Evolutionary conservation across 176 grass and related monocot genomes (phyloP).

Genomic region (Oryza glaberrima): DNA sequence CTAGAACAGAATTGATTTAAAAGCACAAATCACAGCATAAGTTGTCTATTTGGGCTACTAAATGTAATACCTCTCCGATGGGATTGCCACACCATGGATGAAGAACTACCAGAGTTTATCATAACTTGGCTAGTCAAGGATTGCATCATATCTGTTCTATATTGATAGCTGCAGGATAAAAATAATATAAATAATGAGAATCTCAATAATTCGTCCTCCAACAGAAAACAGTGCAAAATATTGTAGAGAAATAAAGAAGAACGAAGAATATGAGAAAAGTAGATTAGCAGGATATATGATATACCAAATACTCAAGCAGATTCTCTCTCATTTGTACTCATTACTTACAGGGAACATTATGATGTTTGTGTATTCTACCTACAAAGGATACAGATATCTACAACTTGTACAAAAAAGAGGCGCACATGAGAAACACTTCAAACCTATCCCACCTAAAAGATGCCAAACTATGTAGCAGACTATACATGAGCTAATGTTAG

Average conservation of each 20-base stretch:
- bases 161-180: constrained; percentile 16
- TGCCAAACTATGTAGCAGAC: background rate
- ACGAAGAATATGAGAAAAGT: background rate
- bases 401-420: constrained; percentile 13
- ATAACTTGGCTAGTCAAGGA: background rate
- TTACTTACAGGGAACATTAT: constrained; percentile 16
- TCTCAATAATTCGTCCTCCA: background rate
- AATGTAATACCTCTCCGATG: background rate
- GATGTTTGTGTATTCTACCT: background rate
- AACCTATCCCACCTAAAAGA: constrained; percentile 16
- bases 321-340: constrained; percentile 24
- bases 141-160: background rate
- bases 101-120: background rate
- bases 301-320: background rate
- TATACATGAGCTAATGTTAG: constrained; percentile 7
- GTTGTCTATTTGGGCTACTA: background rate
- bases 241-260: constrained; percentile 2
- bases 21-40: background rate
- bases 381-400: background rate
- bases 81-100: background rate
- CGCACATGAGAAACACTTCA: constrained; percentile 18
- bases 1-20: background rate
- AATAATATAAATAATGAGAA: constrained; percentile 1
- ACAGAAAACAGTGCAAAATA: background rate
- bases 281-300: constrained; percentile 16